These are phyloP conservation scores for Chaetomium sp. DNA, from an alignment of 2,329 filamentous ascomycete species.

Conservation along the genomic window DNA sequence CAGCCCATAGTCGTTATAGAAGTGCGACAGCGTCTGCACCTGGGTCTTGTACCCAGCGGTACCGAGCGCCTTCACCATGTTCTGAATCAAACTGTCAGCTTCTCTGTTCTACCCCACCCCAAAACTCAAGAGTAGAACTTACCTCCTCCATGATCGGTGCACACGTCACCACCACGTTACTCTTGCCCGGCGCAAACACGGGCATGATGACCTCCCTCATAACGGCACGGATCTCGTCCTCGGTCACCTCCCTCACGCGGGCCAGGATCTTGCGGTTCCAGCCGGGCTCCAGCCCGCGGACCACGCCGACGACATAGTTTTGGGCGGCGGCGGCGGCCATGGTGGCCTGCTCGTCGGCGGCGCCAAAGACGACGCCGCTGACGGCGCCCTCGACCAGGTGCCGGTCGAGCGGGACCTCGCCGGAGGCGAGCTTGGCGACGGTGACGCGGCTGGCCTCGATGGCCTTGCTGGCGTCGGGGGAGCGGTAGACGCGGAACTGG, in stretches of 20 bases:
- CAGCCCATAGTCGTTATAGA: constrained; percentile 88
- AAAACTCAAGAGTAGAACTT: constrained; percentile 41
- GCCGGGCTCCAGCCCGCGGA: constrained; percentile 73
- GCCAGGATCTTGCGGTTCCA: constrained; percentile 78
- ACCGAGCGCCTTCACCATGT: constrained; percentile 73
- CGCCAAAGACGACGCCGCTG: constrained; percentile 80
- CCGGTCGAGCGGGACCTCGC: constrained; percentile 71
- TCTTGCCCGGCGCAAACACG: constrained; percentile 75
- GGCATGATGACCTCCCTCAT: constrained; percentile 76
- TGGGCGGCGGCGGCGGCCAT: constrained; percentile 79
- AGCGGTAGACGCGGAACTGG: constrained; percentile 85
- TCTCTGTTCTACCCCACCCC: constrained; percentile 24
- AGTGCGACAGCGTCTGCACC: constrained; percentile 72
- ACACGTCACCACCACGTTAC: constrained; percentile 87
- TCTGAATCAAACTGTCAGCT: constrained; percentile 50
- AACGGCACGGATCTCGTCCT: constrained; percentile 73
- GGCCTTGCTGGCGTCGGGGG: constrained; percentile 85
- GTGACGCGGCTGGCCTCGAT: constrained; percentile 75
- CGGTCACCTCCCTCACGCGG: constrained; percentile 73
- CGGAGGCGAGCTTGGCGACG: constrained; percentile 73
- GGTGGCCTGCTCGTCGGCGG: constrained; percentile 87
- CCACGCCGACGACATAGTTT: constrained; percentile 80
- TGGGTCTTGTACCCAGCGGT: constrained; percentile 77
- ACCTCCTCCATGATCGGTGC: constrained; percentile 84
- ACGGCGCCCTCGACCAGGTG: constrained; percentile 87